These are phyloP conservation scores for Allomyces arbusculus DNA, from an alignment of 192 early-diverging fungal species.

Conservation along the genomic window DNA sequence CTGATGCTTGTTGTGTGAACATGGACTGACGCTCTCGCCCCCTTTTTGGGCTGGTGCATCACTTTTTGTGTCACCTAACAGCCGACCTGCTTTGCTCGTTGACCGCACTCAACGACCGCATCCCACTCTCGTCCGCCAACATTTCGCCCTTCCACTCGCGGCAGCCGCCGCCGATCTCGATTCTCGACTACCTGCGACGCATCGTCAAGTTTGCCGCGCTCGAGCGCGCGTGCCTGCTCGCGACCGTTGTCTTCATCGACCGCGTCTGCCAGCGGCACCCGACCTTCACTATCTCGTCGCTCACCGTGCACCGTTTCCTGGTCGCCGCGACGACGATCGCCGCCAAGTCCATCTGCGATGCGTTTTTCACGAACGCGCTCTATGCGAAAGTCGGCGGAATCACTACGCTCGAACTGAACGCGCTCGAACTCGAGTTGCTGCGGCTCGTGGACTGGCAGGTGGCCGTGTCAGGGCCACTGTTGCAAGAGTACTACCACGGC, in stretches of 20 bases:
- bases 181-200: constrained; percentile 30
- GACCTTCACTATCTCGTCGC: constrained; percentile 24
- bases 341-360: constrained; percentile 22
- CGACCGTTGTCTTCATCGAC: constrained; percentile 33
- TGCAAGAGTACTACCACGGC: constrained; percentile 31
- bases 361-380: constrained; percentile 30
- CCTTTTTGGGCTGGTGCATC: background rate
- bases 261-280: constrained; percentile 11
- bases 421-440: constrained; percentile 28
- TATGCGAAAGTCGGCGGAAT: constrained; percentile 40
- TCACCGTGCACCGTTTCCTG: constrained; percentile 27
- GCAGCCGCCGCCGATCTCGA: constrained; percentile 21
- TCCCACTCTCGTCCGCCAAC: constrained; percentile 21
- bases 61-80: background rate
- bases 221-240: constrained; percentile 24
- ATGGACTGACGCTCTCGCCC: too few relatives aligned
- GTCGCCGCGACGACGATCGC: constrained; percentile 24
- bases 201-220: constrained; percentile 33
- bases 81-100: constrained; percentile 5
- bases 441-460: constrained; percentile 33
- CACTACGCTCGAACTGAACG: constrained; percentile 27
- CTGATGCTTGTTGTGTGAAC: too few relatives aligned
- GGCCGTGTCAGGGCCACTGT: constrained; percentile 13
- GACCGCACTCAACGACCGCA: constrained; percentile 27
- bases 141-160: constrained; percentile 36